Evolutionary conservation across 2,329 filamentous ascomycete species (phyloP).

Genomic region (Penicillium sp.): DNA sequence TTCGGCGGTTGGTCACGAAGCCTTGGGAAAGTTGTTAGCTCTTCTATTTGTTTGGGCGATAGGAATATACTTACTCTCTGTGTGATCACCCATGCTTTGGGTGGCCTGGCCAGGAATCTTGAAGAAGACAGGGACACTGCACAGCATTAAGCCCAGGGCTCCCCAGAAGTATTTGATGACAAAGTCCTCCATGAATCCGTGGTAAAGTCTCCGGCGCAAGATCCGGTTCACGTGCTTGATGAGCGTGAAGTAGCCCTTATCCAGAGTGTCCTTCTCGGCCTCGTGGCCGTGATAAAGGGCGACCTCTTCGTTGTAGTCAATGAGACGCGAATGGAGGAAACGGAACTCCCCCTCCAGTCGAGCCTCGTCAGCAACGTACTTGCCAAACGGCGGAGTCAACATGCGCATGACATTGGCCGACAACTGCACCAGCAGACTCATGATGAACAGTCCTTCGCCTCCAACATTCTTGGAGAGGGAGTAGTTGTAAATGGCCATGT

Average conservation of each 20-base stretch:
- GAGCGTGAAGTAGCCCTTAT: slow-evolving; percentile 97
- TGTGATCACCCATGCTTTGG: slow-evolving; percentile 54
- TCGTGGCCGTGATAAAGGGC: slow-evolving; percentile 90
- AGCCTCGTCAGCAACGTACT: slow-evolving; percentile 96
- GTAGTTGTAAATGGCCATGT: slow-evolving; percentile 97
- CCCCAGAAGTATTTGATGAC: slow-evolving; percentile 99
- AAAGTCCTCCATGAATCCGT: slow-evolving; percentile 99
- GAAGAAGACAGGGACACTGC: slow-evolving; percentile 94
- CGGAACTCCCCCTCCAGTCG: slow-evolving; percentile 93
- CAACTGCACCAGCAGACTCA: slow-evolving; percentile 89
- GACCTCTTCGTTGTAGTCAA: slow-evolving; percentile 94
- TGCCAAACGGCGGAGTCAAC: slow-evolving; percentile 92
- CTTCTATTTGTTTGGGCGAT: neutral
- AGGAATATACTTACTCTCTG: slow-evolving; percentile 53
- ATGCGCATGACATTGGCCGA: slow-evolving; percentile 92
- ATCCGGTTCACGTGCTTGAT: slow-evolving; percentile 99
- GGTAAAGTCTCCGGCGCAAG: slow-evolving; percentile 83
- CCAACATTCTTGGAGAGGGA: slow-evolving; percentile 93
- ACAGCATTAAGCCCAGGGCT: slow-evolving; percentile 84
- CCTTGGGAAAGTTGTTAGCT: slow-evolving; percentile 41
- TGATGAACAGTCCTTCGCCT: slow-evolving; percentile 91
- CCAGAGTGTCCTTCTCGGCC: slow-evolving; percentile 91
- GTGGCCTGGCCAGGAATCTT: slow-evolving; percentile 73
- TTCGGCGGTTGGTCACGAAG: slow-evolving; percentile 90
- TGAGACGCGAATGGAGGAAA: slow-evolving; percentile 90